Conservation (phyloP, 345 rosid species). For the Stellera chamaejasme region DNA sequence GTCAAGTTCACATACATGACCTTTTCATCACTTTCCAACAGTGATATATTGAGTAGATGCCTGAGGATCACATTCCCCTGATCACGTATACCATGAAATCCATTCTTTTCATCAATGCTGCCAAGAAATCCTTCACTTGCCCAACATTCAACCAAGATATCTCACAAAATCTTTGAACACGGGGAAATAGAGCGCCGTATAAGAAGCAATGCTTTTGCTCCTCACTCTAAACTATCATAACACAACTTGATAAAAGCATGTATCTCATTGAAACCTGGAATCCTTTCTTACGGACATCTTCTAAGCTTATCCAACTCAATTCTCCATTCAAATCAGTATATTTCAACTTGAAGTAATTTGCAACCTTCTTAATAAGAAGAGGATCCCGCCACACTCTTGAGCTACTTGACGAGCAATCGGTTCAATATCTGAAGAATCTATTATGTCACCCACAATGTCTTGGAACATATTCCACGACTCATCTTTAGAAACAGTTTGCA, state of each 20-base stretch:
- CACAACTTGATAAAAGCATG: conserved; percentile 14
- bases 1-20: conserved; percentile 18
- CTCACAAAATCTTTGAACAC: conserved; percentile 13
- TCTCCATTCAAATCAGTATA: conserved; percentile 12
- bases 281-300: conserved; percentile 13
- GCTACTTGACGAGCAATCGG: conserved; percentile 11
- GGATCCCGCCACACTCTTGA: conserved; percentile 21
- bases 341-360: conserved; percentile 18
- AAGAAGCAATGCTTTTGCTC: conserved; percentile 20
- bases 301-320: conserved; percentile 6
- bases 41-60: conserved; percentile 14
- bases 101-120: background rate
- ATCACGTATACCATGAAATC: conserved; percentile 7
- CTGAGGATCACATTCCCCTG: conserved; percentile 12
- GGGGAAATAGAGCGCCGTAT: conserved; percentile 19
- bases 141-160: conserved; percentile 25
- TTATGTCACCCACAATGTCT: background rate
- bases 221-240: conserved; percentile 16
- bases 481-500: background rate
- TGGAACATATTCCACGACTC: conserved; percentile 11
- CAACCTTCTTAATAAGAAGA: conserved; percentile 19
- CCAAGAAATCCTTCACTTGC: conserved; percentile 17
- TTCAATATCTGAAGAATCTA: conserved; percentile 9
- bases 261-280: conserved; percentile 21
- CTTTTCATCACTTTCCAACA: conserved; percentile 15